These are phyloP conservation scores for Penicillium maclennaniae DNA, from an alignment of 495 filamentous ascomycete species.

Conservation along the genomic window DNA sequence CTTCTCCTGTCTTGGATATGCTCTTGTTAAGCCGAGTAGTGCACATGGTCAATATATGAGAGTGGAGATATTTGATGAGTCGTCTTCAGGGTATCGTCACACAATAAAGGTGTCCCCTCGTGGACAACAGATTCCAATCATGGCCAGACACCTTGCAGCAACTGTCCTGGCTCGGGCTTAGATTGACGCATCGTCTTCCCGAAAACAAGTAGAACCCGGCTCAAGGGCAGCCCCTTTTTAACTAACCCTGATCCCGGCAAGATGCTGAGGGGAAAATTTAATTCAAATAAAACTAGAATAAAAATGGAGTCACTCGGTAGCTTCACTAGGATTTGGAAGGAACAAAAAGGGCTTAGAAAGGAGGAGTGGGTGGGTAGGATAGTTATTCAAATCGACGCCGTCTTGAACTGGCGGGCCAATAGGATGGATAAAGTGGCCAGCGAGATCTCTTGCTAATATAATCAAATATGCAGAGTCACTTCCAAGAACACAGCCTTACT, in stretches of 20 bases:
- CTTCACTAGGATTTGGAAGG: not conserved
- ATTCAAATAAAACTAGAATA: not conserved
- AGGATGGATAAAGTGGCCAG: slow-evolving; percentile 1
- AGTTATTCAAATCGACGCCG: slow-evolving; percentile 24
- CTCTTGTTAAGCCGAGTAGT: slow-evolving; percentile 12
- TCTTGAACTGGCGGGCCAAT: slow-evolving; percentile 16
- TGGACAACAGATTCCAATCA: slow-evolving; percentile 28
- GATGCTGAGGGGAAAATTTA: not conserved
- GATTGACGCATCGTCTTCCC: slow-evolving; percentile 11
- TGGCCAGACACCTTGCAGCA: slow-evolving; percentile 28
- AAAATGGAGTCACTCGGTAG: not conserved
- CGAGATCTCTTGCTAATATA: slow-evolving; percentile 15
- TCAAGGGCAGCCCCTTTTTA: slow-evolving; percentile 13
- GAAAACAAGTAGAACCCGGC: slow-evolving; percentile 10
- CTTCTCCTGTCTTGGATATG: not conserved
- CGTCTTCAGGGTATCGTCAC: not conserved
- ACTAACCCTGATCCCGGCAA: not conserved
- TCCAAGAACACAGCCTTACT: slow-evolving; percentile 14
- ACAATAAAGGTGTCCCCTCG: slow-evolving; percentile 14
- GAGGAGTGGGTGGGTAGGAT: slow-evolving; percentile 13
- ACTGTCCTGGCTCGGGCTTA: slow-evolving; percentile 5
- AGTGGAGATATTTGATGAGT: slow-evolving; percentile 12
- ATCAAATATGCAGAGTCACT: slow-evolving; percentile 10
- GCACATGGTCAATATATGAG: slow-evolving; percentile 15
- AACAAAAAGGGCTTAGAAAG: not conserved